Percentiles rank a stretch among this genome's conserved stretches.
Evolutionary conservation across 352 stramenopile genomes (phyloP).

Genomic region (Albugo candida): DNA sequence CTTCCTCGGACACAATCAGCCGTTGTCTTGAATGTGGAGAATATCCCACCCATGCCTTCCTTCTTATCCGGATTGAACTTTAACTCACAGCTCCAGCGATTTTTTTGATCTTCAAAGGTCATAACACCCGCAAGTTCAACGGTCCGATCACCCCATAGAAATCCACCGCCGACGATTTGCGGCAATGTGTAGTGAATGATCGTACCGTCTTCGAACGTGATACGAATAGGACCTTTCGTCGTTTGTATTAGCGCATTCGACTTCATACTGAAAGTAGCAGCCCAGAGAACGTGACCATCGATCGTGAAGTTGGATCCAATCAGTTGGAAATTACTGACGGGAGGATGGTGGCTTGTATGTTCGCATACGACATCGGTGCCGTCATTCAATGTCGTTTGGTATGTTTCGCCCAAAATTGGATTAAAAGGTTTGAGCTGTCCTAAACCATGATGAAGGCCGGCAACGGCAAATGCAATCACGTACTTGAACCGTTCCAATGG

Average conservation of each 20-base stretch:
- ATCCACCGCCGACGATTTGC: conserved; percentile 45
- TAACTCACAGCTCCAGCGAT: conserved; percentile 44
- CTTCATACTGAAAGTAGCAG: conserved; percentile 64
- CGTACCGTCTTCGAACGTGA: conserved; percentile 44
- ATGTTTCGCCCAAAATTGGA: conserved; percentile 67
- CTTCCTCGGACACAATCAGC: conserved; percentile 50
- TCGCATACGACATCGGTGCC: conserved; percentile 63
- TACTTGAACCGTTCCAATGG: conserved; percentile 62
- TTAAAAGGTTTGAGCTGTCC: conserved; percentile 76
- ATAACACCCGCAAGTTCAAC: conserved; percentile 54
- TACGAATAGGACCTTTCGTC: conserved; percentile 51
- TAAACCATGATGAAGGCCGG: conserved; percentile 58
- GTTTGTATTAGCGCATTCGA: conserved; percentile 69
- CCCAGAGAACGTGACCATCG: conserved; percentile 48
- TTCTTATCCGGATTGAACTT: conserved; percentile 74
- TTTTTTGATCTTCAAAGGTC: conserved; percentile 60
- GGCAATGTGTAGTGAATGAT: conserved; percentile 53
- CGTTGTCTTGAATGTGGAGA: conserved; percentile 51
- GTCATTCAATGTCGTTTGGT: conserved; percentile 48
- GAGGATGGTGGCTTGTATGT: conserved; percentile 71
- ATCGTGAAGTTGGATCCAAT: conserved; percentile 53
- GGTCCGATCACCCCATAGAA: conserved; percentile 67
- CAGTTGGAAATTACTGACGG: conserved; percentile 72
- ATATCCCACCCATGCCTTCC: conserved; percentile 73
- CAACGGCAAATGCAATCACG: conserved; percentile 56